A percentile compares a stretch with the other conserved stretches of the same genome.
phyloP scores from a whole-genome alignment of 208 protist genomes.

The Wallacemonas sp. region DNA sequence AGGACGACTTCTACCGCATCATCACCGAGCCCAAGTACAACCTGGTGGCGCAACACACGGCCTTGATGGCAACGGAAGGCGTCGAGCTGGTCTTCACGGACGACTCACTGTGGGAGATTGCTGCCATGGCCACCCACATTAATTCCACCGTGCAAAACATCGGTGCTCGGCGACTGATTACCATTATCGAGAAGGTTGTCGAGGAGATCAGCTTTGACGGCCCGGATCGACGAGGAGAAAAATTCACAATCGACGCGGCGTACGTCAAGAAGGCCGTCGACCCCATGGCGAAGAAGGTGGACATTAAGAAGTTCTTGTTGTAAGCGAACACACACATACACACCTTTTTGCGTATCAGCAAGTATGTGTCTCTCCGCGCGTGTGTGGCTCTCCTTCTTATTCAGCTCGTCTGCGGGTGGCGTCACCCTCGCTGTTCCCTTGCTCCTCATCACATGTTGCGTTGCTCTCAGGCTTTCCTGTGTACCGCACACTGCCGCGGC shows the following conservation, averaged over 20 bases:
- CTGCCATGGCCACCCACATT: constrained; percentile 93
- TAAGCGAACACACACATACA: constrained; percentile 18
- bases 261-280: constrained; percentile 92
- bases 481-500: no score
- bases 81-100: constrained; percentile 95
- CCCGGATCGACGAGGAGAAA: constrained; percentile 83
- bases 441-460: no score
- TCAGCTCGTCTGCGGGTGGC: no score
- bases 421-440: no score
- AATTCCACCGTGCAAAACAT: constrained; percentile 98
- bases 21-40: constrained; percentile 98
- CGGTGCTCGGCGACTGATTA: constrained; percentile 96
- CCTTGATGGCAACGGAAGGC: constrained; percentile 95
- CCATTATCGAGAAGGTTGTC: constrained; percentile 96
- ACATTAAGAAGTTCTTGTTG: constrained; percentile 93
- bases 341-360: neutral
- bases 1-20: constrained; percentile 96
- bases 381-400: no score
- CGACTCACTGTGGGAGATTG: constrained; percentile 94
- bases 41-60: constrained; percentile 94
- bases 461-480: no score
- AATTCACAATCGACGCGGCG: constrained; percentile 80
- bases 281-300: constrained; percentile 90
- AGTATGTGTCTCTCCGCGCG: constrained; percentile 1
- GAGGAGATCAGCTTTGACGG: constrained; percentile 96